These are phyloP conservation scores for Erucastrum elatum DNA, from an alignment of 345 rosid genomes.

Conservation along the genomic window DNA sequence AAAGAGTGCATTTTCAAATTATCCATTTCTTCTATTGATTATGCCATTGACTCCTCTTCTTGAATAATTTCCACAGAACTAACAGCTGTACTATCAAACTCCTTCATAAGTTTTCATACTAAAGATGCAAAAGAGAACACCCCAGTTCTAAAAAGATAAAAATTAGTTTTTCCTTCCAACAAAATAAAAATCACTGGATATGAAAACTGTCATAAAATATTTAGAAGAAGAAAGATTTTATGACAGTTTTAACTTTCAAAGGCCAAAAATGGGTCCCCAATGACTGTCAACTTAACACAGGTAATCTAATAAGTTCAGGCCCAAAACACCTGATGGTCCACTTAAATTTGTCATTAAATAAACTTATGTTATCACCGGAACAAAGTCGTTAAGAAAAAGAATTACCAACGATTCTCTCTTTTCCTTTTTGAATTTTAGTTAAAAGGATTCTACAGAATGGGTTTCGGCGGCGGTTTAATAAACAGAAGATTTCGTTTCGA, in stretches of 20 bases:
- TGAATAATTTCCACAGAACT: too few relatives aligned
- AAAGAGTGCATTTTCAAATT: too few relatives aligned
- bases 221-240: not conserved
- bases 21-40: too few relatives aligned
- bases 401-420: not conserved
- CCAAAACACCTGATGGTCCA: constrained; percentile 19
- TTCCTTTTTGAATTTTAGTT: not conserved
- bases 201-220: too few relatives aligned
- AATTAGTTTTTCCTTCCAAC: not conserved
- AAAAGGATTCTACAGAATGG: not conserved
- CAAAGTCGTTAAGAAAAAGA: not conserved
- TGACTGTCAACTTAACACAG: constrained; percentile 3
- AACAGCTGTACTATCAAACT: too few relatives aligned
- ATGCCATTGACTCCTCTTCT: too few relatives aligned
- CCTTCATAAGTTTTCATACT: not conserved
- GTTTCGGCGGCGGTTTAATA: constrained; percentile 20
- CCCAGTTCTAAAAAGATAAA: not conserved
- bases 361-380: not conserved
- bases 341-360: not conserved
- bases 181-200: not conserved
- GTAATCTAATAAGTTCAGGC: constrained; percentile 28
- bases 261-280: constrained; percentile 17
- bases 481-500: not conserved
- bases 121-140: not conserved
- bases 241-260: constrained; percentile 13